Percentiles rank a stretch among this genome's conserved stretches.
Conservation (phyloP, 2,329 filamentous ascomycete species). For the Aspergillus fischeri region DNA sequence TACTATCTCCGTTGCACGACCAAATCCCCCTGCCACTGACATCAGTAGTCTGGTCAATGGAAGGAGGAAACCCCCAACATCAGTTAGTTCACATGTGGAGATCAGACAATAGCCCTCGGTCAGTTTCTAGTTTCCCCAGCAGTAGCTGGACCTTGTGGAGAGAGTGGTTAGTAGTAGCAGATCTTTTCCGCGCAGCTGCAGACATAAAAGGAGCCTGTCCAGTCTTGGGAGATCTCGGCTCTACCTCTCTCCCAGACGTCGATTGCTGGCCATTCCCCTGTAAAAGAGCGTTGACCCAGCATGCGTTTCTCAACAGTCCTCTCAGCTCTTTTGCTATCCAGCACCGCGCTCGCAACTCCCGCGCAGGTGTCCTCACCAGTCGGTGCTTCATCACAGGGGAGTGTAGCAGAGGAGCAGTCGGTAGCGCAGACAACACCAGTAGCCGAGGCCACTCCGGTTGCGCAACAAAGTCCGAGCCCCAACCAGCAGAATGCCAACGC, state of each 20-base stretch:
- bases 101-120: slow-evolving; percentile 10
- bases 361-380: slow-evolving; percentile 13
- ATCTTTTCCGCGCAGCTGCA: slow-evolving; percentile 4
- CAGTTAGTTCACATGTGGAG: slow-evolving; percentile 19
- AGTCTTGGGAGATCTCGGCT: slow-evolving; percentile 7
- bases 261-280: slow-evolving; percentile 13
- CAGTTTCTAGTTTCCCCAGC: neutral
- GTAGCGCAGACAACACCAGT: slow-evolving; percentile 8
- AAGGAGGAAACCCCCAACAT: neutral
- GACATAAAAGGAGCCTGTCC: slow-evolving; percentile 15
- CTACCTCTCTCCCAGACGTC: slow-evolving; percentile 8
- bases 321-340: slow-evolving; percentile 19
- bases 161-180: slow-evolving; percentile 1
- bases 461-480: slow-evolving; percentile 2
- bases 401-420: slow-evolving; percentile 10
- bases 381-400: slow-evolving; percentile 11
- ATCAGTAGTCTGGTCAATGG: slow-evolving; percentile 8
- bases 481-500: slow-evolving; percentile 1
- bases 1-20: slow-evolving; percentile 9
- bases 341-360: slow-evolving; percentile 19
- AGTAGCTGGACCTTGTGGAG: slow-evolving; percentile 8
- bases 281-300: slow-evolving; percentile 11
- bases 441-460: slow-evolving; percentile 3
- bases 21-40: slow-evolving; percentile 5
- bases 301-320: slow-evolving; percentile 22